phyloP scores from a whole-genome alignment of 116 monocot species.

The Posidonia oceanica region DNA sequence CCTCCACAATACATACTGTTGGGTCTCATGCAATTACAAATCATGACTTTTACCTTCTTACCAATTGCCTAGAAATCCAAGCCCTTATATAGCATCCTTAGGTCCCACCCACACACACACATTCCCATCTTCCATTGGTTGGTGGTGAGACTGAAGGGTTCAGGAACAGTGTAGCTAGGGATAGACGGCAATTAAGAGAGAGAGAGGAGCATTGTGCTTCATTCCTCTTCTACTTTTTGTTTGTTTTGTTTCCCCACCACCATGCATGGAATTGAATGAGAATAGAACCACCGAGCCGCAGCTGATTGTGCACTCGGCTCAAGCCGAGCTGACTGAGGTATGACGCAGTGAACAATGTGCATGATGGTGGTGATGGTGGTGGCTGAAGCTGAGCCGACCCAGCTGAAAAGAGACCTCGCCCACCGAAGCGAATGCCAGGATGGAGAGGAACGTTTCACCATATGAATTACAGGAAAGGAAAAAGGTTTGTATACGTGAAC shows the following conservation, averaged over 20 bases:
- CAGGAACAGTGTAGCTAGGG: slow-evolving; percentile 4
- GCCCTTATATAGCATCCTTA: neutral
- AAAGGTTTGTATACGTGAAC: neutral
- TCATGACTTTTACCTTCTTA: neutral
- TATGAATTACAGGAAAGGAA: neutral
- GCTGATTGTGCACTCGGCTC: neutral
- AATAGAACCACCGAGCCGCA: too few species aligned
- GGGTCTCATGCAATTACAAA: neutral
- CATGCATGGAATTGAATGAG: too few species aligned
- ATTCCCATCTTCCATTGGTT: slow-evolving; percentile 2
- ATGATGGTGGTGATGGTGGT: neutral
- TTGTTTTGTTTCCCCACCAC: neutral
- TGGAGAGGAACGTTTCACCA: slow-evolving; percentile 7
- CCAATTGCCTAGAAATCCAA: slow-evolving; percentile 4
- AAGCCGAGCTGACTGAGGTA: neutral
- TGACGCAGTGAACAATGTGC: neutral
- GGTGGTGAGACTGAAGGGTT: neutral
- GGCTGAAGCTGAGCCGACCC: slow-evolving; percentile 11
- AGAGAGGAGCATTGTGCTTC: too few species aligned
- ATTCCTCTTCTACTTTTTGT: neutral
- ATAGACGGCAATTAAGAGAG: neutral
- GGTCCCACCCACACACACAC: neutral
- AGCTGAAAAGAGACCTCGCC: slow-evolving; percentile 8
- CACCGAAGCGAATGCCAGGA: slow-evolving; percentile 40
- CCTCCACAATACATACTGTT: neutral